Evolutionary conservation across 2,329 filamentous ascomycete genomes (phyloP), one percentile per base, ranked within the genome.

Genomic region (Penicillium griseofulvum): DNA sequence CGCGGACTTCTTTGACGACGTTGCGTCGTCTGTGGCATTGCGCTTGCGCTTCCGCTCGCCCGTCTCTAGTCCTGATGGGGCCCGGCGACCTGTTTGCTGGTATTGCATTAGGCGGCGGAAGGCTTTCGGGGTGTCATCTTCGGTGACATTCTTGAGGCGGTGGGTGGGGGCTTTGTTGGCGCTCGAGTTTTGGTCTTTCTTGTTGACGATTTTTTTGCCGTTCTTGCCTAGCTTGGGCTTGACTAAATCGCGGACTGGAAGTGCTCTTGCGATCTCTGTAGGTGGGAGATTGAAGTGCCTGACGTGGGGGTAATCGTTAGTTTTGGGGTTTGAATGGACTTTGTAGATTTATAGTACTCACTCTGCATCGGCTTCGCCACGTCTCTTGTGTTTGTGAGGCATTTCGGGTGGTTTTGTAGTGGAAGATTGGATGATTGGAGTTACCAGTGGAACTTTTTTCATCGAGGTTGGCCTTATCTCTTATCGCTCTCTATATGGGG

Each of bases 101-200:
- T 86, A 83, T 33, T 89, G 85, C 89, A 97, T 94, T 59, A 97
- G 77, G 12, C 91, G 86, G 58, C 85, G 84, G 74, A 99, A 99
- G 1, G 89, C 90, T 63, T 90, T 88, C 0, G 94, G 94, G 1
- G 89, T 92, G 75, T 97, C 94, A 71, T 96, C 87, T 37, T 82
- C 73, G 34, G 58, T 49, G 33, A 58, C 61, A 78, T 29, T 71
- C 73, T 71, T 72, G 54, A 37, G 56, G 9, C 64, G 62, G 16
- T 65, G 42, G 60, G 66, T 33, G 76, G 77, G 69, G 73, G 80
- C 66, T 76, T 83, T 66, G 62, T 71, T 71, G 55, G 50, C 42
- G 60, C 47, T 55, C 10, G 31, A 34, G 26, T 34, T 55, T 14
- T 66, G 56, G 57, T 66, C 58, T 63, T 58, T 67, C 57, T 67